Percentiles rank a stretch among this genome's conserved stretches.
Conservation (phyloP, 305 asterid species). For the Rubia tinctorum region DNA sequence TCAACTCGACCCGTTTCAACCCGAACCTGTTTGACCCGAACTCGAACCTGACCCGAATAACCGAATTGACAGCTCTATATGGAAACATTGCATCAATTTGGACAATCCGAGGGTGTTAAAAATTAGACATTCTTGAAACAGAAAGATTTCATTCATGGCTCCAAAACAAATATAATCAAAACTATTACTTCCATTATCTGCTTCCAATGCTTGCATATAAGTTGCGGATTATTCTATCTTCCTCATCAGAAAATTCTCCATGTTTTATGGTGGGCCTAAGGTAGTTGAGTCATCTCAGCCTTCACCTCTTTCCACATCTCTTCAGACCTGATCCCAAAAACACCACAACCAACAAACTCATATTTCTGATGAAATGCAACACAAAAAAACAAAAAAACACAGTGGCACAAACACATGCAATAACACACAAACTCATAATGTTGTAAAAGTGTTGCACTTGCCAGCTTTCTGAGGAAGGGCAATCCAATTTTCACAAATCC, state of each 20-base stretch:
- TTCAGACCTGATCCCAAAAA: too few species aligned
- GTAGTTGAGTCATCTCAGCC: constrained; percentile 51
- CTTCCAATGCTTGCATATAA: too few species aligned
- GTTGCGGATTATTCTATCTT: constrained; percentile 31
- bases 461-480: constrained; percentile 92
- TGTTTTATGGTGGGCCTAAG: constrained; percentile 49
- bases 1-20: too few species aligned
- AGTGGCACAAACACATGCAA: background rate
- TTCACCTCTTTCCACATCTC: constrained; percentile 25
- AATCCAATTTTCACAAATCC: constrained; percentile 69
- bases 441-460: constrained; percentile 6
- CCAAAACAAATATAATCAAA: background rate
- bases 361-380: background rate
- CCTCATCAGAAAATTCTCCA: constrained; percentile 52
- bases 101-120: constrained; percentile 5
- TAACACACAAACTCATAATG: background rate
- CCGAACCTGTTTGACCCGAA: too few species aligned
- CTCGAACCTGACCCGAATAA: too few species aligned
- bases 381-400: background rate
- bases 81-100: constrained; percentile 5
- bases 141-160: background rate
- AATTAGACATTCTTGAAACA: constrained; percentile 1
- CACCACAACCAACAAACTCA: background rate
- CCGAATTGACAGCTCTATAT: too few species aligned
- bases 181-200: background rate